Conservation (phyloP, 352 stramenopile genomes). For the Halophytophthora polymorphica region DNA sequence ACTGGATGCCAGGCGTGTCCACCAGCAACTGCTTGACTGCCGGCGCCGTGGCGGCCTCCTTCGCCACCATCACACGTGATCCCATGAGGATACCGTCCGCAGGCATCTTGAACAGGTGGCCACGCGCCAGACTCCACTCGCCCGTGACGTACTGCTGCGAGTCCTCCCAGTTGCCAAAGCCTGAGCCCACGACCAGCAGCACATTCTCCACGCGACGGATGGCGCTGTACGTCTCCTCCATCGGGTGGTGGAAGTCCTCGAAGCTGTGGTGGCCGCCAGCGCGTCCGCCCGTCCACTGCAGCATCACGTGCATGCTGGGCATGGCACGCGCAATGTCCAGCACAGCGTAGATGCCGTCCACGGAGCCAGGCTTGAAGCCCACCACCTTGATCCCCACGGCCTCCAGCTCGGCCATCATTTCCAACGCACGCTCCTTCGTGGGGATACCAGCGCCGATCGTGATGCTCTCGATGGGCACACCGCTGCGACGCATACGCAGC, state of each 20-base stretch:
- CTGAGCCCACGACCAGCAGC: constrained; percentile 83
- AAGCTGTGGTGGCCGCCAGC: constrained; percentile 87
- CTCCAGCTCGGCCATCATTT: constrained; percentile 74
- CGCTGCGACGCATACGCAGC: constrained; percentile 71
- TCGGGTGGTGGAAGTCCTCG: constrained; percentile 83
- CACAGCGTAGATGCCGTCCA: constrained; percentile 72
- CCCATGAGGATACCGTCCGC: constrained; percentile 78
- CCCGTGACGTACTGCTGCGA: constrained; percentile 79
- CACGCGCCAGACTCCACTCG: constrained; percentile 71
- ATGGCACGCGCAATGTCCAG: constrained; percentile 65
- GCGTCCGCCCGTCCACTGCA: constrained; percentile 86
- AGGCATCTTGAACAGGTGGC: constrained; percentile 63
- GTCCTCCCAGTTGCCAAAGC: constrained; percentile 84
- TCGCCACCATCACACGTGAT: constrained; percentile 85
- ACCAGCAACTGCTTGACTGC: constrained; percentile 87
- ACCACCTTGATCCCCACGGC: constrained; percentile 71
- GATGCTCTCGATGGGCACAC: constrained; percentile 84
- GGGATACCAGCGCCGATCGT: constrained; percentile 85
- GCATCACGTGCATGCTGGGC: constrained; percentile 74
- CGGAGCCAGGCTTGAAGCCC: constrained; percentile 83
- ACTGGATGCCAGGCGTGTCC: constrained; percentile 64
- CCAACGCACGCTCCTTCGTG: constrained; percentile 70
- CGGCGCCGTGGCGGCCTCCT: constrained; percentile 79
- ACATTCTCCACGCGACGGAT: constrained; percentile 80
- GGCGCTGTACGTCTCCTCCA: constrained; percentile 68